These are phyloP conservation scores for Rhizophagus prolifer DNA, from an alignment of 192 early-diverging fungal genomes.

Conservation along the genomic window DNA sequence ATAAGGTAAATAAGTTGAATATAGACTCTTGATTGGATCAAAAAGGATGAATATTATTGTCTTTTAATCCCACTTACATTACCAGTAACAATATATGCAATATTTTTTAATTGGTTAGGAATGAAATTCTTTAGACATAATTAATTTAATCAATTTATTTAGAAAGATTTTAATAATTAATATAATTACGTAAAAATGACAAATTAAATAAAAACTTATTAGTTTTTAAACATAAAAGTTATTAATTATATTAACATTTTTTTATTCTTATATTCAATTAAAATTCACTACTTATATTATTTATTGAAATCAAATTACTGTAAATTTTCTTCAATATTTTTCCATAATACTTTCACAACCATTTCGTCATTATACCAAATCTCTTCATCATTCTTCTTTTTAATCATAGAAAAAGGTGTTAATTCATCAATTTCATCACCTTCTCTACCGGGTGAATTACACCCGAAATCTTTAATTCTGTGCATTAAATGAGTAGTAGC, in stretches of 20 bases:
- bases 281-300: neutral
- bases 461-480: neutral
- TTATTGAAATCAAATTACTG: neutral
- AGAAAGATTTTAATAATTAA: neutral
- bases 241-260: neutral
- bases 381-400: slow-evolving; percentile 2
- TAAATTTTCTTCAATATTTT: neutral
- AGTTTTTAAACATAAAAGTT: no score
- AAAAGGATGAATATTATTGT: slow-evolving; percentile 79
- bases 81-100: slow-evolving; percentile 70
- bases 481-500: neutral
- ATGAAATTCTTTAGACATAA: slow-evolving; percentile 94
- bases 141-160: slow-evolving; percentile 28
- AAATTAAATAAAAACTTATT: no score
- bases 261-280: neutral
- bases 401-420: neutral
- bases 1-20: slow-evolving; percentile 38
- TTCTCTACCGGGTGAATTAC: no score
- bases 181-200: neutral
- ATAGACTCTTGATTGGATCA: slow-evolving; percentile 67
- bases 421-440: neutral
- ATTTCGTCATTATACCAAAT: slow-evolving; percentile 12
- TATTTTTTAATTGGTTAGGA: slow-evolving; percentile 93
- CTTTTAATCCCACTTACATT: slow-evolving; percentile 78
- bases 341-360: slow-evolving; percentile 4